Percentiles rank a stretch among this genome's conserved stretches.
These are phyloP conservation scores for Cyclocybe aegerita DNA, from an alignment of 768 basidiomycete genomes.

Conservation along the genomic window DNA sequence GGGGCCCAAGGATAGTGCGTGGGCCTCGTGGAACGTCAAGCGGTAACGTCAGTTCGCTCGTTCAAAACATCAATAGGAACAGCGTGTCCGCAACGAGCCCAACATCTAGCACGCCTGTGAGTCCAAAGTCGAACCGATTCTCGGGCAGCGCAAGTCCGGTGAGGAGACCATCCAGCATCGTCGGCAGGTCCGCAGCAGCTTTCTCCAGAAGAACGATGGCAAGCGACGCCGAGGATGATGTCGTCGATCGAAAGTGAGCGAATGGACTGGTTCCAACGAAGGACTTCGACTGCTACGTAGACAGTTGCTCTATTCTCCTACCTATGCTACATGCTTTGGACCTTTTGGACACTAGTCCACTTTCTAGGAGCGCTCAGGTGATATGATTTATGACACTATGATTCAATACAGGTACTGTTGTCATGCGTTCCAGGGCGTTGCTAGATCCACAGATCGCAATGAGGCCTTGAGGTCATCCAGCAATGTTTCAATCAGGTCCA, in stretches of 20 bases:
- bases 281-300: neutral
- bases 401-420: too few species aligned
- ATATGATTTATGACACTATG: too few species aligned
- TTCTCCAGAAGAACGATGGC: constrained; percentile 79
- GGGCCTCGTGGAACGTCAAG: constrained; percentile 47
- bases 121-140: constrained; percentile 43
- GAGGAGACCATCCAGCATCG: constrained; percentile 43
- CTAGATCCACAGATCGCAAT: too few species aligned
- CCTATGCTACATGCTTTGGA: too few species aligned
- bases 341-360: too few species aligned
- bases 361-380: too few species aligned
- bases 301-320: too few species aligned
- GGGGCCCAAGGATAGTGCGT: constrained; percentile 38
- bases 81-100: constrained; percentile 34
- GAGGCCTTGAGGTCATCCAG: too few species aligned
- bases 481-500: too few species aligned
- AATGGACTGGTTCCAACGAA: neutral
- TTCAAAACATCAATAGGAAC: constrained; percentile 56
- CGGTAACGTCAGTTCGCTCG: constrained; percentile 51
- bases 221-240: constrained; percentile 79
- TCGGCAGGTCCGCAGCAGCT: constrained; percentile 46
- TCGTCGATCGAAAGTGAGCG: constrained; percentile 43
- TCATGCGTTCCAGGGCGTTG: too few species aligned
- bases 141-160: constrained; percentile 44
- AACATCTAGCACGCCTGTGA: constrained; percentile 29